Evolutionary conservation across 176 grass and related monocot genomes (phyloP).

Genomic region (Coix lacrymajobi): DNA sequence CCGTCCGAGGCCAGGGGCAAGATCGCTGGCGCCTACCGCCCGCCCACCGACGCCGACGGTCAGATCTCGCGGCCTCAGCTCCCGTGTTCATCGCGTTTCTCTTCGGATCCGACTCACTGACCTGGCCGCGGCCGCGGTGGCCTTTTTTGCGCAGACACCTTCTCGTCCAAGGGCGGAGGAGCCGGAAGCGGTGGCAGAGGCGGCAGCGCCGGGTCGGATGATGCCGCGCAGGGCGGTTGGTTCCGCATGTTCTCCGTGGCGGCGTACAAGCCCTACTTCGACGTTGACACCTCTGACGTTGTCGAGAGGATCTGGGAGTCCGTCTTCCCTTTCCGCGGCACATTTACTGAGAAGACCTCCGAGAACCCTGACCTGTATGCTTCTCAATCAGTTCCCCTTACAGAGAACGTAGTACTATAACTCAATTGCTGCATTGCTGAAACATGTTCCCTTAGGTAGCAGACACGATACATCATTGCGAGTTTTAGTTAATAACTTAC

Average conservation of each 20-base stretch:
- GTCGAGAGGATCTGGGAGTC: constrained; percentile 93
- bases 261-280: constrained; percentile 88
- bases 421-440: background rate
- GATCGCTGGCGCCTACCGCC: constrained; percentile 83
- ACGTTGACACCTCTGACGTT: constrained; percentile 84
- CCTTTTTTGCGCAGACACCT: constrained; percentile 51
- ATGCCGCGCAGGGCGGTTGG: constrained; percentile 67
- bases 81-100: background rate
- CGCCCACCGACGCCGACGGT: constrained; percentile 94
- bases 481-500: background rate
- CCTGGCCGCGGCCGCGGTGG: background rate
- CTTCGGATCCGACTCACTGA: constrained; percentile 25
- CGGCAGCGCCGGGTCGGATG: constrained; percentile 41
- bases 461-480: background rate
- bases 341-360: constrained; percentile 90
- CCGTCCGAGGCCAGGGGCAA: constrained; percentile 80
- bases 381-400: background rate
- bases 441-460: background rate
- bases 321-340: constrained; percentile 84
- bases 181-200: constrained; percentile 28
- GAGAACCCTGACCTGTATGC: constrained; percentile 90
- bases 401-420: background rate
- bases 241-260: constrained; percentile 80
- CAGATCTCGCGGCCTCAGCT: constrained; percentile 27
- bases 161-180: constrained; percentile 58